Evolutionary conservation across 805 yeast species (phyloP).

Genomic region (Ogataea ramenticola): DNA sequence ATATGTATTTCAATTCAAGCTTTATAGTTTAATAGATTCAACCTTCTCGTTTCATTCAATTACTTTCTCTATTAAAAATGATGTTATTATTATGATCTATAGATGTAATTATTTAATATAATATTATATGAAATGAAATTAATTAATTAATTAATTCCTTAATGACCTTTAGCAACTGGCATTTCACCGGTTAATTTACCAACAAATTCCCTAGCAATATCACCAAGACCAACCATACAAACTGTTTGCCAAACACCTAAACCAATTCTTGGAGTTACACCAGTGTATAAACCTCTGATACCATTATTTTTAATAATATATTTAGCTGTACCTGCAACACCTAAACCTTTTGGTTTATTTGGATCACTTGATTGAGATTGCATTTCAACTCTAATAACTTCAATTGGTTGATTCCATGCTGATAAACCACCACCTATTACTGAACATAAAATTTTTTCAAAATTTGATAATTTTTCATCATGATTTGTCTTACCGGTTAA

Average conservation of each 20-base stretch:
- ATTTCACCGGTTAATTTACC: constrained; percentile 54
- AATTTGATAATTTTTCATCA: constrained; percentile 57
- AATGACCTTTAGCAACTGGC: constrained; percentile 36
- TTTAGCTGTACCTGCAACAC: constrained; percentile 66
- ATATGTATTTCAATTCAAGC: too few relatives aligned
- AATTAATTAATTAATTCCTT: too few relatives aligned
- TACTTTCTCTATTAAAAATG: too few relatives aligned
- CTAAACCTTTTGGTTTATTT: constrained; percentile 87
- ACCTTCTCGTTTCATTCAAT: too few relatives aligned
- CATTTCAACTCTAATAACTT: constrained; percentile 97
- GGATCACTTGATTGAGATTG: constrained; percentile 93
- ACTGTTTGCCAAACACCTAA: constrained; percentile 98
- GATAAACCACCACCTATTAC: constrained; percentile 95
- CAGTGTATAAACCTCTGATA: constrained; percentile 84
- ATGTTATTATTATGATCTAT: too few relatives aligned
- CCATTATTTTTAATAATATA: constrained; percentile 84
- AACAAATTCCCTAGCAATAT: constrained; percentile 72
- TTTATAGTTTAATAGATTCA: too few relatives aligned
- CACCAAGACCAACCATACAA: constrained; percentile 98
- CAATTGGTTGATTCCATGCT: constrained; percentile 99
- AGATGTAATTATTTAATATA: too few relatives aligned
- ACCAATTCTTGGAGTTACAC: constrained; percentile 95
- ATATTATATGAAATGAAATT: too few relatives aligned
- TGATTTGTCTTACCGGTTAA: constrained; percentile 48
- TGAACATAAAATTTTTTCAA: constrained; percentile 78